phyloP scores from a whole-genome alignment of 345 rosid species.

The Turritis glabra region DNA sequence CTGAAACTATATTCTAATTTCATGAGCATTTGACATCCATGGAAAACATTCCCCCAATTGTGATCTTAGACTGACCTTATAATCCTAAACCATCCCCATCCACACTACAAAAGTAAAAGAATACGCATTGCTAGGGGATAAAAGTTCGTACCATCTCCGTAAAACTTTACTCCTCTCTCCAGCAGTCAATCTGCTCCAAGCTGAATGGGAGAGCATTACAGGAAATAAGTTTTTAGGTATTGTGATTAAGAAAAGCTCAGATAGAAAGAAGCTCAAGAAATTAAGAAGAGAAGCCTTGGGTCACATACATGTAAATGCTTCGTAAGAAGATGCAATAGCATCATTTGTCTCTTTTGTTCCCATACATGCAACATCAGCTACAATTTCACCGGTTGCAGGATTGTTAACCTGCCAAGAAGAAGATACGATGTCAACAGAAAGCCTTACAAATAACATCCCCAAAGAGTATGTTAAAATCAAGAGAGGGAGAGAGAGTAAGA shows the following conservation, averaged over 20 bases:
- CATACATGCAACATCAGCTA: constrained; percentile 82
- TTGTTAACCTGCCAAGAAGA: constrained; percentile 65
- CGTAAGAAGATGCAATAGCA: constrained; percentile 82
- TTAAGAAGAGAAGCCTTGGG: constrained; percentile 9
- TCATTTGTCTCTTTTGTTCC: constrained; percentile 78
- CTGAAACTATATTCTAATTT: background rate
- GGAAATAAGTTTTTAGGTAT: background rate
- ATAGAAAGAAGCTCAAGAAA: constrained; percentile 14
- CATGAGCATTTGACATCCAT: constrained; percentile 1
- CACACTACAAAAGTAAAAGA: constrained; percentile 10
- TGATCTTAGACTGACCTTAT: background rate
- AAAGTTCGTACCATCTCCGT: constrained; percentile 65
- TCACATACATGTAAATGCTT: constrained; percentile 69
- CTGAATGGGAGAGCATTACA: constrained; percentile 41
- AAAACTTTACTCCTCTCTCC: constrained; percentile 76
- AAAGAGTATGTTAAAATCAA: background rate
- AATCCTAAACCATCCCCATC: background rate
- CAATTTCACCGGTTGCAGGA: constrained; percentile 83
- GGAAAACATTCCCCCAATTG: background rate
- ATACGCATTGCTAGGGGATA: constrained; percentile 11
- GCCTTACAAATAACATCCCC: background rate
- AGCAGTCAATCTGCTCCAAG: constrained; percentile 91
- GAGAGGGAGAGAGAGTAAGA: background rate
- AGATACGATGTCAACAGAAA: background rate
- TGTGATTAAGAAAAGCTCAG: too few species aligned